Base-by-base conservation (phyloP, 306 rosid species). In the Prunus mongolica region DNA sequence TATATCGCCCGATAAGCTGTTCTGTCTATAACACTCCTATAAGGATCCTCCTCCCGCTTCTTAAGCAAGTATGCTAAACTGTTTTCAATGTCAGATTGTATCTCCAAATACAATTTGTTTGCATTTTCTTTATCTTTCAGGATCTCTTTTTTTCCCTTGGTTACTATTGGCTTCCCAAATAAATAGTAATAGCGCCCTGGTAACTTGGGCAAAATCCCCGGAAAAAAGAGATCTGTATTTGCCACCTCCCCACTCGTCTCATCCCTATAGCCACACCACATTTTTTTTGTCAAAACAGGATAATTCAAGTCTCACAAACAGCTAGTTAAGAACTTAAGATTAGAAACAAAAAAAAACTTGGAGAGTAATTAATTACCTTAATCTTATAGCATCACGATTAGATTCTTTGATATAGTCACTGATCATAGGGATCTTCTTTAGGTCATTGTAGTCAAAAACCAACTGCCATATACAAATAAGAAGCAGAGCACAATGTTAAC, bases 21-120 rank as follows among this genome's bases (percentile, higher is more conserved):
- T 82, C 98, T 86, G 67, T 88, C 87, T 4, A 89, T 58, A n/a
- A 96, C 1, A 78, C 65, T 96, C 88, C 99, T 84, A 46, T 80
- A 90, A 12, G 99, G 99, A 86, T 96, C 99, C 76, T 96, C 89
- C 87, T 88, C 84, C 58, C 99, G 76, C 88, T 92, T 96, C 87
- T 86, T 82, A 78, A 96, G 67, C 84, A 96, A 85, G 87, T 91
- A 92, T 47, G 82, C 86, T 41, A 92, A 20, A 49, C 85, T 82
- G 52, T 47, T 16, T 83, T 91, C 87, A 49, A 96, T 92, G 74
- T 91, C 84, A 15, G 98, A 92, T 83, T 96, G 90, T 62, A 96
- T 83, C 70, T 91, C 81, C 80, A 76, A 76, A 89, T 96, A 96
- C 73, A 96, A n/a, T 75, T 92, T 58, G 62, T 79, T 91, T 18